These are phyloP conservation scores for Alternaria angustiovoidea DNA, from an alignment of 2,329 filamentous ascomycete species.

Conservation along the genomic window DNA sequence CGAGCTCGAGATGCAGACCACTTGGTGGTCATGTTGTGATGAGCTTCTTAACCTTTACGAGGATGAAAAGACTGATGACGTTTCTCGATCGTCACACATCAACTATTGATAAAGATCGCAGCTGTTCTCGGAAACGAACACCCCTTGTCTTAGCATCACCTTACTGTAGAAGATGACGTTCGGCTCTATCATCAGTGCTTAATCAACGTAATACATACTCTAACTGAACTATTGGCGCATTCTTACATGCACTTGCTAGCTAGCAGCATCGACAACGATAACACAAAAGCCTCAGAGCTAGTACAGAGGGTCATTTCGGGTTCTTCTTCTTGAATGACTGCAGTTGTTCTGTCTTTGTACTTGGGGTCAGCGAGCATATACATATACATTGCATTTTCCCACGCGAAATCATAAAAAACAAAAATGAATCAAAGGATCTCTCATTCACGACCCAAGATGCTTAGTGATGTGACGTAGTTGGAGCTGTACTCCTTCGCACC, in stretches of 20 bases:
- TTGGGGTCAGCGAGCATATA: neutral
- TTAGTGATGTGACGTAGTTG: neutral
- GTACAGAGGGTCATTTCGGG: neutral
- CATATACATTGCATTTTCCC: neutral
- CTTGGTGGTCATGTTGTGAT: conserved; percentile 1
- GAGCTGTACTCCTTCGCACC: neutral
- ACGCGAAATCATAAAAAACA: neutral
- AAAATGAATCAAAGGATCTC: neutral
- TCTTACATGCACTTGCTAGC: neutral
- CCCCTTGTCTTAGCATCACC: neutral
- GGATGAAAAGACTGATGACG: neutral
- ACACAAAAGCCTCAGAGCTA: neutral
- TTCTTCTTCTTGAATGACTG: neutral
- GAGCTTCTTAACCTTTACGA: neutral
- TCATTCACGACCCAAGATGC: neutral
- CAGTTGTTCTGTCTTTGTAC: neutral
- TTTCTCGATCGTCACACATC: neutral
- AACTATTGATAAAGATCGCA: neutral
- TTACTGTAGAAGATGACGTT: neutral
- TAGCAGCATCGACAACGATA: neutral
- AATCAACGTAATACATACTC: neutral
- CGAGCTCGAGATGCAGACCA: conserved; percentile 2
- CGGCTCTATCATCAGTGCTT: neutral
- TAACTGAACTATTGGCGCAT: neutral
- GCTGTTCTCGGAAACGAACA: neutral